phyloP scores from a whole-genome alignment of 1,139 yeast species.

The Kodamaea plutei region DNA sequence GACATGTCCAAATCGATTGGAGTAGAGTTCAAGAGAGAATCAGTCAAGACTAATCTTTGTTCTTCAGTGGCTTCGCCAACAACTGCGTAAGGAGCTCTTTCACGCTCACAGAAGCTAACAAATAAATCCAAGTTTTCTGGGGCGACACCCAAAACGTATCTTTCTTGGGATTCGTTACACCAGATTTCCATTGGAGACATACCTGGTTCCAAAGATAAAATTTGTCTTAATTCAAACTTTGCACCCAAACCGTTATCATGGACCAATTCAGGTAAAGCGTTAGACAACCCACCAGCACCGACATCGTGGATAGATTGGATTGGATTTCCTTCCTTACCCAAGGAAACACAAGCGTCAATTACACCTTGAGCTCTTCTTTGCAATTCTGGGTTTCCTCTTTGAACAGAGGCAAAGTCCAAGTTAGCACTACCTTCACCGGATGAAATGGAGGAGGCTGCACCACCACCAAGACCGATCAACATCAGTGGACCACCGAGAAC shows the following conservation, averaged over 20 bases:
- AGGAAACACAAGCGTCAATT: conserved; percentile 85
- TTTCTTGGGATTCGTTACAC: conserved; percentile 99
- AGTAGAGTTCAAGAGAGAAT: conserved; percentile 65
- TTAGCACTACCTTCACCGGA: conserved; percentile 96
- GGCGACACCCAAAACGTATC: conserved; percentile 91
- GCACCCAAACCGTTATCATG: conserved; percentile 98
- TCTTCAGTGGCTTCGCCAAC: conserved; percentile 94
- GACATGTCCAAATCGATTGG: conserved; percentile 98
- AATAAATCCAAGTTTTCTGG: conserved; percentile 73
- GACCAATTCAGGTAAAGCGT: conserved; percentile 95
- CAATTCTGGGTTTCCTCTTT: conserved; percentile 99
- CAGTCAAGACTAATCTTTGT: conserved; percentile 76
- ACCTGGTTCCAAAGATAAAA: conserved; percentile 90
- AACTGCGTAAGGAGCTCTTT: conserved; percentile 93
- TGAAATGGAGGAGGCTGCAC: conserved; percentile 95
- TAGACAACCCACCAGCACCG: conserved; percentile 98
- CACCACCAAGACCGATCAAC: conserved; percentile 99
- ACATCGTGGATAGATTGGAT: conserved; percentile 97
- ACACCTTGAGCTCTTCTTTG: conserved; percentile 99
- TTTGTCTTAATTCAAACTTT: conserved; percentile 82
- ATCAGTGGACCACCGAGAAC: conserved; percentile 98
- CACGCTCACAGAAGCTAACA: conserved; percentile 82
- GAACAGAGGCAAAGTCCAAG: conserved; percentile 97
- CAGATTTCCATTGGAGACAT: conserved; percentile 99
- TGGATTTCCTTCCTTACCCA: conserved; percentile 71